Evolutionary conservation across 148 eudicot species (phyloP).

Genomic region (Rhododendron ferrugineum): DNA sequence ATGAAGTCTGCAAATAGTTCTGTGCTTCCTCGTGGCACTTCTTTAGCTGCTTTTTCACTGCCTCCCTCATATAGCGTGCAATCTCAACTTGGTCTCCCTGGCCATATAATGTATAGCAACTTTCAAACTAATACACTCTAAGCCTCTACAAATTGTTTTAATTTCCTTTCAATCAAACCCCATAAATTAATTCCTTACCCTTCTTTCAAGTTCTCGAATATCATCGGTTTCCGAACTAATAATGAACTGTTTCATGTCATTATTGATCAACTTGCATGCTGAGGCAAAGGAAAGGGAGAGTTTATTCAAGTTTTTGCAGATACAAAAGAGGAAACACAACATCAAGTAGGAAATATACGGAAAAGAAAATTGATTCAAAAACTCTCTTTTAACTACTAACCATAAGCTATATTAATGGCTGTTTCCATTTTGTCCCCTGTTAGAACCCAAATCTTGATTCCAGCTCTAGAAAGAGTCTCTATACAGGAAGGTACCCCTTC

Average conservation of each 20-base stretch:
- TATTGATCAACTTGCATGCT: slow-evolving; percentile 95
- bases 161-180: not conserved
- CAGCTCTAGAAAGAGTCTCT: slow-evolving; percentile 91
- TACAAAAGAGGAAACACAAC: not conserved
- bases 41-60: slow-evolving; percentile 58
- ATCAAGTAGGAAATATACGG: not conserved
- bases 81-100: slow-evolving; percentile 94
- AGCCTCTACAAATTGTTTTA: not conserved
- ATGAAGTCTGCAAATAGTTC: slow-evolving; percentile 29
- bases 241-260: slow-evolving; percentile 89
- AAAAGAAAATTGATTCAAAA: not conserved
- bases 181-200: slow-evolving; percentile 35
- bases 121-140: slow-evolving; percentile 1
- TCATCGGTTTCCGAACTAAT: slow-evolving; percentile 93
- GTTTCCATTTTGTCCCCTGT: slow-evolving; percentile 99
- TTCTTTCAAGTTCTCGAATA: slow-evolving; percentile 82
- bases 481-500: slow-evolving; percentile 96
- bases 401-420: slow-evolving; percentile 96
- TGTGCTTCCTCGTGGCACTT: slow-evolving; percentile 76
- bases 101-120: slow-evolving; percentile 6
- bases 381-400: slow-evolving; percentile 29
- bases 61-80: slow-evolving; percentile 63
- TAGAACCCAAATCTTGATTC: slow-evolving; percentile 96
- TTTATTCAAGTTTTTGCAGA: not conserved
- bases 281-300: slow-evolving; percentile 15